Percentiles rank a stretch among this genome's conserved stretches.
These are phyloP conservation scores for Strobilomyces confusus DNA, from an alignment of 768 basidiomycete species.

Conservation along the genomic window DNA sequence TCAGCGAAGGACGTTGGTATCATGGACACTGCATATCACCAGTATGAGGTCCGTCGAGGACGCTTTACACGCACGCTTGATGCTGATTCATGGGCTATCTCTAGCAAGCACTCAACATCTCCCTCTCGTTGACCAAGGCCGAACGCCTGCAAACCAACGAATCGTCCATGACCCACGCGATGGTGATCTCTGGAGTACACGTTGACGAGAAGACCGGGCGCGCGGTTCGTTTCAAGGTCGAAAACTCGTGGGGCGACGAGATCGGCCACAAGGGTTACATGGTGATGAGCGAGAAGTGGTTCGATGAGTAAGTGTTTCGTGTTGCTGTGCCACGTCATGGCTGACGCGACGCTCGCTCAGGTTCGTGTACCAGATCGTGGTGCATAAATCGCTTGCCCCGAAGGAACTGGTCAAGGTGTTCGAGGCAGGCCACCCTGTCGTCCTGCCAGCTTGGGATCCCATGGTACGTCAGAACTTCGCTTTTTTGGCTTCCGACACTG, in stretches of 20 bases:
- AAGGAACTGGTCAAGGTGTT: constrained; percentile 79
- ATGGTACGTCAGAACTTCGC: constrained; percentile 21
- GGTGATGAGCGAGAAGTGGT: constrained; percentile 92
- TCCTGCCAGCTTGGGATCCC: constrained; percentile 84
- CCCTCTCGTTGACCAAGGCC: constrained; percentile 76
- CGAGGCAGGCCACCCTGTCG: constrained; percentile 58
- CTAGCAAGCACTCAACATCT: constrained; percentile 80
- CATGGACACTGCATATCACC: constrained; percentile 82
- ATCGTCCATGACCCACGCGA: constrained; percentile 89
- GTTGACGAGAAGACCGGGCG: constrained; percentile 64
- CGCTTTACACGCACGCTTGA: not conserved
- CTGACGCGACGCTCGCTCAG: constrained; percentile 33
- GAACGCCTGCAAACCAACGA: constrained; percentile 80
- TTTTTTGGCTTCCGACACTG: not conserved
- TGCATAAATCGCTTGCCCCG: constrained; percentile 74
- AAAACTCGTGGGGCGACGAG: constrained; percentile 89
- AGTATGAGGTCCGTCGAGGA: constrained; percentile 58
- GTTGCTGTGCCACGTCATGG: not conserved
- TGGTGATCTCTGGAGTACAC: constrained; percentile 88
- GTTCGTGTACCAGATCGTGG: constrained; percentile 91
- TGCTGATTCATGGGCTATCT: constrained; percentile 4
- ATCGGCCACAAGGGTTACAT: constrained; percentile 83
- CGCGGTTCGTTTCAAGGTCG: constrained; percentile 90
- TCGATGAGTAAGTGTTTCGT: constrained; percentile 64
- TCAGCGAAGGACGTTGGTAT: constrained; percentile 55